These are phyloP conservation scores for Scedosporium minutisporum DNA, from an alignment of 2,329 filamentous ascomycete species.

Conservation along the genomic window DNA sequence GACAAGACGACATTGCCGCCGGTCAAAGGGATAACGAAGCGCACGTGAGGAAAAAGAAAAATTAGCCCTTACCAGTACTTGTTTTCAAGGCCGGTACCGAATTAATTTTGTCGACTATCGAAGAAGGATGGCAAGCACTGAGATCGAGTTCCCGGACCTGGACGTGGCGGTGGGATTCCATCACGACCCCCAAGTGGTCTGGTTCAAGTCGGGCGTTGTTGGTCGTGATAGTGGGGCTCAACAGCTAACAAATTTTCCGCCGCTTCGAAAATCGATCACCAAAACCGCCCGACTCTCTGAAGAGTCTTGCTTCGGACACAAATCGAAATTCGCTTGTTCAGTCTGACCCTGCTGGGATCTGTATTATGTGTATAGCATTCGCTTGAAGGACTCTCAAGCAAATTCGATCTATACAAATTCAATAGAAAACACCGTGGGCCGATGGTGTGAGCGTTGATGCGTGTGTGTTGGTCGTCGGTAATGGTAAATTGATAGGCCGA, in stretches of 20 bases:
- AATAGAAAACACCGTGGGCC: background rate
- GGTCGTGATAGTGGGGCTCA: background rate
- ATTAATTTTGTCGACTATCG: conserved; percentile 45
- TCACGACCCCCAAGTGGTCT: background rate
- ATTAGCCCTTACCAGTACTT: conserved; percentile 44
- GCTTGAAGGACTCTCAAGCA: background rate
- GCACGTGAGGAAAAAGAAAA: conserved; percentile 9
- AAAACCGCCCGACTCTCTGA: too few species aligned
- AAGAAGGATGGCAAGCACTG: conserved; percentile 34
- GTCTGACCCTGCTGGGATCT: background rate
- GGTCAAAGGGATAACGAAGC: conserved; percentile 1
- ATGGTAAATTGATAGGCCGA: background rate
- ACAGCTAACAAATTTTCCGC: background rate
- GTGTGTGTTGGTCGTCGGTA: background rate
- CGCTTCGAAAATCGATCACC: too few species aligned
- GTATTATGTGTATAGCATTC: background rate
- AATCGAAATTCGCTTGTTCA: background rate
- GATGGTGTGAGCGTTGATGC: background rate
- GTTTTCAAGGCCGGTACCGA: conserved; percentile 48
- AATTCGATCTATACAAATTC: background rate
- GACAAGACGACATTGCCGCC: background rate
- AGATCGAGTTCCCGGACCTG: conserved; percentile 40
- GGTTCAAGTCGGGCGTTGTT: background rate
- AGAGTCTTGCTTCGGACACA: background rate
- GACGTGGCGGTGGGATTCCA: conserved; percentile 19